Evolutionary conservation across 2,329 filamentous ascomycete genomes (phyloP).

Genomic region (Tolypocladium guangdongense): DNA sequence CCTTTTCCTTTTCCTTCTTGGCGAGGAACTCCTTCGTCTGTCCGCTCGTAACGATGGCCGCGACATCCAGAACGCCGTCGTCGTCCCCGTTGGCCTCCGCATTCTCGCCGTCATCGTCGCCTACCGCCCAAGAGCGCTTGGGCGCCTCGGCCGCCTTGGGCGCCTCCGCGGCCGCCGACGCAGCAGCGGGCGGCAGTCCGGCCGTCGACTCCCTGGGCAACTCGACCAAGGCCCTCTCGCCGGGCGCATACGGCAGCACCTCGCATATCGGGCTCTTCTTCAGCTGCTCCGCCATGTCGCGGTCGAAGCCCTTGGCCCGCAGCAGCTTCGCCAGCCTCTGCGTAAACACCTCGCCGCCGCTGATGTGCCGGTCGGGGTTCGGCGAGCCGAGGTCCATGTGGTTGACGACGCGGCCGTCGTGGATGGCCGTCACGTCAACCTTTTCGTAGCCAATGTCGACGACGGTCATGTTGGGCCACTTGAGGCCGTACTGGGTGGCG

Average conservation of each 20-base stretch:
- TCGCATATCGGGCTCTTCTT: conserved; percentile 58
- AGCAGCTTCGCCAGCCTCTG: conserved; percentile 59
- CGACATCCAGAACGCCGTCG: conserved; percentile 73
- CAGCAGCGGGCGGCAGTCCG: neutral
- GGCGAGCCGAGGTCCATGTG: conserved; percentile 51
- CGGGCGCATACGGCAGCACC: conserved; percentile 46
- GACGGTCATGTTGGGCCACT: conserved; percentile 66
- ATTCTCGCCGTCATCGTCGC: conserved; percentile 25
- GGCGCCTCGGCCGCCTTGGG: conserved; percentile 18
- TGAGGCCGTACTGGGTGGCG: conserved; percentile 76
- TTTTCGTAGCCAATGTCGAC: conserved; percentile 89
- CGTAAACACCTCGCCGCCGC: conserved; percentile 84
- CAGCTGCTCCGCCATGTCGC: conserved; percentile 59
- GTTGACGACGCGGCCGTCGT: conserved; percentile 66
- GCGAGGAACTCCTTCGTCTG: conserved; percentile 75
- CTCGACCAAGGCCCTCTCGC: conserved; percentile 34
- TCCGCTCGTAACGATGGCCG: conserved; percentile 72
- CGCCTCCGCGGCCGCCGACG: conserved; percentile 20
- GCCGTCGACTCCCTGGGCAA: conserved; percentile 30
- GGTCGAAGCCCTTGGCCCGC: conserved; percentile 43
- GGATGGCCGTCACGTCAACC: conserved; percentile 83
- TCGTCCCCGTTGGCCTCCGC: conserved; percentile 34
- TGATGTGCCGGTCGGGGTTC: conserved; percentile 38
- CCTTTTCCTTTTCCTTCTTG: conserved; percentile 74
- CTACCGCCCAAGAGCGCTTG: conserved; percentile 7